phyloP scores from a whole-genome alignment of 768 basidiomycete species.

The Mycena alexandri region DNA sequence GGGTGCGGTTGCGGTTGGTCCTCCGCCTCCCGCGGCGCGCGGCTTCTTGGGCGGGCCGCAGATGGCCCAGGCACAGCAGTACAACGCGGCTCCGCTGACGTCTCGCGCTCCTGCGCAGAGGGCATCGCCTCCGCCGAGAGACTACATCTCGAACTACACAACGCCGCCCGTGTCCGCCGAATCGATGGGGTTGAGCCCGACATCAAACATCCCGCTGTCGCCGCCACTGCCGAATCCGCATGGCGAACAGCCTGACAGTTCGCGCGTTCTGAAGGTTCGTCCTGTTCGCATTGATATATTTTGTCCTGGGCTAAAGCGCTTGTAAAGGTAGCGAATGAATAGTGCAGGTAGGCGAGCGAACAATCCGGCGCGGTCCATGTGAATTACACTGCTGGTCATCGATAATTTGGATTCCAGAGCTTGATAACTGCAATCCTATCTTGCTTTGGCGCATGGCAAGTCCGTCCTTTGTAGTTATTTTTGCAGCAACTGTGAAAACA shows the following conservation, averaged over 20 bases:
- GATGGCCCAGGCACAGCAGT: background rate
- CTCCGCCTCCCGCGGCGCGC: background rate
- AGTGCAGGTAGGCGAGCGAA: background rate
- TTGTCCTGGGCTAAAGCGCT: background rate
- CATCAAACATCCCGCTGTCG: conserved; percentile 2
- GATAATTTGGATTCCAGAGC: too few species aligned
- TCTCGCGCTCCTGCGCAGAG: too few species aligned
- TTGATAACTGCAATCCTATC: too few species aligned
- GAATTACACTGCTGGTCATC: too few species aligned
- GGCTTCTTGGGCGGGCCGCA: background rate
- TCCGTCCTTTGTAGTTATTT: too few species aligned
- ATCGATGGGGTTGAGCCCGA: too few species aligned
- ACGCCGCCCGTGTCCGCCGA: background rate
- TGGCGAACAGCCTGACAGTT: background rate
- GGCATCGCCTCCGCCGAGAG: too few species aligned
- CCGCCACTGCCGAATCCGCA: conserved; percentile 5
- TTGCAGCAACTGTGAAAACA: too few species aligned
- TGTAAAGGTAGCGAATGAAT: background rate
- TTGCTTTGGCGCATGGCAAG: too few species aligned
- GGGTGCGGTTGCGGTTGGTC: conserved; percentile 3
- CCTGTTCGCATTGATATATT: background rate
- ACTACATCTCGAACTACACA: background rate
- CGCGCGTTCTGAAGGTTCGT: background rate
- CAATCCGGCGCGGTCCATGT: background rate
- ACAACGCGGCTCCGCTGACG: too few species aligned